Base-by-base conservation (phyloP, 805 yeast genomes). In the Metschnikowia lachancei region DNA sequence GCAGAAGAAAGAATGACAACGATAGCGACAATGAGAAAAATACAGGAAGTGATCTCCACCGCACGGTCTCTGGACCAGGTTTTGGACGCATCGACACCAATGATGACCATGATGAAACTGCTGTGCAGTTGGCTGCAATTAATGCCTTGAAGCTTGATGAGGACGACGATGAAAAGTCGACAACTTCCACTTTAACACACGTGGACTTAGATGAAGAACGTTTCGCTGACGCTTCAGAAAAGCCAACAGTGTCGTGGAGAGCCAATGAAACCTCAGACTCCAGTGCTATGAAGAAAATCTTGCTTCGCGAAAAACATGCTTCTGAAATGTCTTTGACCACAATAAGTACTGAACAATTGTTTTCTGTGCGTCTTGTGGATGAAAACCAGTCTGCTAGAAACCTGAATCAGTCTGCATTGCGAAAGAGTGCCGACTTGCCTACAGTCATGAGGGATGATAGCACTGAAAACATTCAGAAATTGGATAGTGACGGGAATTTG, bases 271-370 rank as follows among this genome's bases (percentile, higher is more conserved):
- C 53, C 18, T 62, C 69, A 4, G 75, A 67, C 36, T 42, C 50
- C 36, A 51, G 50, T 32, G 63, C 60, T 18, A 51, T 51, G 45
- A 52, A 47, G 43, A 44, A 54, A 40, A 43, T 49, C 43, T 41
- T 55, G 31, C 44, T 40, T 9, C 45, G 36, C 35, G 53, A 53
- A 17, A 48, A 41, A 24, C 59, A 53, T 38, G 53, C 52, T 30
- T 84, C 95, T 9, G 72, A 80, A 46, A 78, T 77, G 32, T 87
- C 97, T 0, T 58, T 85, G 47, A 90, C 89, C 22, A 89, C 96
- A 0, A 91, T 91, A 29, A 82, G 91, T 28, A 88, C 97, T 1
- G 87, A 84, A 41, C 92, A 88, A 61, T 75, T 90, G 39, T 76
- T 89, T 59, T 85, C 87, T 4, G 88, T 90, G 32, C 77, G 89